These are phyloP conservation scores for Capsicum baccatum DNA, from an alignment of 257 asterid genomes.

Conservation along the genomic window DNA sequence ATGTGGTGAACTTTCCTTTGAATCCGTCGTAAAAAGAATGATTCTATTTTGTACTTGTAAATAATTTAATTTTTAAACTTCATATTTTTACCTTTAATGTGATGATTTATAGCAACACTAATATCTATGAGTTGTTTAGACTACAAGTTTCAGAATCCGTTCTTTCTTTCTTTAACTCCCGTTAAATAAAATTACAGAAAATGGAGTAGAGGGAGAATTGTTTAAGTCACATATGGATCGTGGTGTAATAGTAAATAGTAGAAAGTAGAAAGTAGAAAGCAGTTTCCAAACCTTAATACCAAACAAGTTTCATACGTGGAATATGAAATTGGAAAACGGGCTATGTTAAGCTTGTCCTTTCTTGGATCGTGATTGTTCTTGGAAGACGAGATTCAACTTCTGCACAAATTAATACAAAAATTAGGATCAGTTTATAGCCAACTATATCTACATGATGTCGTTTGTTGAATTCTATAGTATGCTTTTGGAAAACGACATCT, in stretches of 20 bases:
- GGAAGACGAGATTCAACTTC: neutral
- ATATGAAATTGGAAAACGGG: conserved; percentile 3
- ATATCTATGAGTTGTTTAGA: neutral
- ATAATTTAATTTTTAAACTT: neutral
- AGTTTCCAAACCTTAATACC: neutral
- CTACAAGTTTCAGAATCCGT: neutral
- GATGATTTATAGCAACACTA: neutral
- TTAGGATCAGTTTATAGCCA: neutral
- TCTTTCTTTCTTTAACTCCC: neutral
- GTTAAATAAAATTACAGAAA: neutral
- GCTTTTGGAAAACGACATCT: neutral
- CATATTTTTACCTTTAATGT: neutral
- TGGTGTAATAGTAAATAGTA: conserved; percentile 1
- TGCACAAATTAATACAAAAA: neutral
- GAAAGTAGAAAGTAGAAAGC: neutral
- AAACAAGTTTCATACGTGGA: neutral
- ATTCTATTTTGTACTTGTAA: neutral
- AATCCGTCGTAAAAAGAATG: neutral
- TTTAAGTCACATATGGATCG: neutral
- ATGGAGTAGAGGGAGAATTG: neutral
- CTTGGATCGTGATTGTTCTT: neutral
- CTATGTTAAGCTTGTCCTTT: neutral
- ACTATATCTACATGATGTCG: neutral
- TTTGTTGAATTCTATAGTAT: neutral
- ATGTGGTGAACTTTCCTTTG: too few relatives aligned